phyloP scores from a whole-genome alignment of 441 rosid genomes.

The Pelargonium myrrhifolium region DNA sequence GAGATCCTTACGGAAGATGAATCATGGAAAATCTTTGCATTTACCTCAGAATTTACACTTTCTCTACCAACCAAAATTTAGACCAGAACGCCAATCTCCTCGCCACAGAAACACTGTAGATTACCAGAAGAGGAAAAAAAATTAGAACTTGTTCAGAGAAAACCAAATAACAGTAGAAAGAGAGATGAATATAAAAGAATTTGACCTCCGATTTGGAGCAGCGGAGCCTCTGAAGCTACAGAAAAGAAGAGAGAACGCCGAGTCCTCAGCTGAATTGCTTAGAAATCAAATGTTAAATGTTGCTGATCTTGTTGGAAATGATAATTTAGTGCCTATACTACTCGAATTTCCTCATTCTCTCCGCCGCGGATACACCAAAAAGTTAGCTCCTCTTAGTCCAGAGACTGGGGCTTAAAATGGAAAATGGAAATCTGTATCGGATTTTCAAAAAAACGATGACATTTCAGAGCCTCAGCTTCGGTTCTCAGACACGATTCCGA shows the following conservation, averaged over 20 bases:
- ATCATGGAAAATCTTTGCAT: neutral
- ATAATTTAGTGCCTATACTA: slow-evolving; percentile 13
- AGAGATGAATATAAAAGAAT: neutral
- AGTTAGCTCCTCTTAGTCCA: slow-evolving; percentile 14
- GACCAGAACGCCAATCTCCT: neutral
- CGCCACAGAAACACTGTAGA: neutral
- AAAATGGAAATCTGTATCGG: slow-evolving; percentile 14
- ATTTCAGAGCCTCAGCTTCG: slow-evolving; percentile 19
- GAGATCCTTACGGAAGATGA: neutral
- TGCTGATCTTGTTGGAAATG: neutral
- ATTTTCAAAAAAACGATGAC: slow-evolving; percentile 25
- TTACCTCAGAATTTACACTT: neutral
- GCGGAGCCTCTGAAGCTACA: neutral
- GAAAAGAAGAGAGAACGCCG: neutral
- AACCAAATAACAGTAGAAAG: neutral
- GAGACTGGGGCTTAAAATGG: neutral
- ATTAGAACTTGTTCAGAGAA: neutral
- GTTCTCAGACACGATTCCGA: slow-evolving; percentile 22
- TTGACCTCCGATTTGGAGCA: neutral
- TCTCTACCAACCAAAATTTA: neutral
- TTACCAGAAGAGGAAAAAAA: neutral
- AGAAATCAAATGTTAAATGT: neutral
- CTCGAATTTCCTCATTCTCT: neutral
- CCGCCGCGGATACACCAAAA: slow-evolving; percentile 6
- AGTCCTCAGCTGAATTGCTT: neutral